phyloP scores from a whole-genome alignment of 2,329 filamentous ascomycete genomes.

The Aspergillus glaucus region DNA sequence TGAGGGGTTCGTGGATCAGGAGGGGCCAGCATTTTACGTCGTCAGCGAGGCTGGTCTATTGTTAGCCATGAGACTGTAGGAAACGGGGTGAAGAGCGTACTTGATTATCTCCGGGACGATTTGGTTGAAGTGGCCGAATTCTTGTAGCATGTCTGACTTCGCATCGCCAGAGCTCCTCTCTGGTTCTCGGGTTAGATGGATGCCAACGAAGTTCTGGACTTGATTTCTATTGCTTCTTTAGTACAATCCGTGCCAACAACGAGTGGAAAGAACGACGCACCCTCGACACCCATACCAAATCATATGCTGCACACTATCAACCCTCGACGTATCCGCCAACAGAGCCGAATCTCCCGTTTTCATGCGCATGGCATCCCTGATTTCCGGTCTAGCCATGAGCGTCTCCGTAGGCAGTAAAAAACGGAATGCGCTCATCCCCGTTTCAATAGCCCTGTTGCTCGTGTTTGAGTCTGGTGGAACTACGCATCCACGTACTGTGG shows the following conservation, averaged over 20 bases:
- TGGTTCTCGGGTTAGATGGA: slow-evolving; percentile 11
- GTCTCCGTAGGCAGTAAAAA: slow-evolving; percentile 17
- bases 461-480: slow-evolving; percentile 1
- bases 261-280: slow-evolving; percentile 7
- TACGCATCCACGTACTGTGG: slow-evolving; percentile 9
- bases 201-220: slow-evolving; percentile 25
- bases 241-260: background rate
- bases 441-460: slow-evolving; percentile 1
- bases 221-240: slow-evolving; percentile 8
- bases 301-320: slow-evolving; percentile 18
- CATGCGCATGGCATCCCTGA: slow-evolving; percentile 29
- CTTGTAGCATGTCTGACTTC: slow-evolving; percentile 16
- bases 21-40: slow-evolving; percentile 22
- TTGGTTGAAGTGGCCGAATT: slow-evolving; percentile 20
- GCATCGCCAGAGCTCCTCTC: background rate
- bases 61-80: background rate
- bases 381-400: slow-evolving; percentile 25
- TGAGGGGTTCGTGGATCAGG: slow-evolving; percentile 19
- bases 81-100: background rate
- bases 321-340: slow-evolving; percentile 11
- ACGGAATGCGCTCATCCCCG: slow-evolving; percentile 20
- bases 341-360: slow-evolving; percentile 13
- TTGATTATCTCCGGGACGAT: slow-evolving; percentile 14
- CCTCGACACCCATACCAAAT: slow-evolving; percentile 26
- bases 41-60: slow-evolving; percentile 5